A percentile compares a stretch with the other conserved stretches of the same genome.
These are phyloP conservation scores for Cubamyces lactineus DNA, from an alignment of 768 basidiomycete genomes.

Conservation along the genomic window DNA sequence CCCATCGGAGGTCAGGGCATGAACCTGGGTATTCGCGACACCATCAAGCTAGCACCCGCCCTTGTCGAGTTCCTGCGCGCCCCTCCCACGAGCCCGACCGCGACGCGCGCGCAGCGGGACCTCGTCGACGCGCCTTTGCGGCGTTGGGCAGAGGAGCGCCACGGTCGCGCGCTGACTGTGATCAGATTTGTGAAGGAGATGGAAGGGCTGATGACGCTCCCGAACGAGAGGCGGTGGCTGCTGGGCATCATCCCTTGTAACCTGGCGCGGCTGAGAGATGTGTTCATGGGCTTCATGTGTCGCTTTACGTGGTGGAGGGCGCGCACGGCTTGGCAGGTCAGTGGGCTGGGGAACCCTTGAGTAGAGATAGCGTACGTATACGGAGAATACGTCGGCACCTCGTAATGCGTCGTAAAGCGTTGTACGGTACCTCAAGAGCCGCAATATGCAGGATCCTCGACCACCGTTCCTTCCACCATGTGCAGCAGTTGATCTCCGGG, in stretches of 20 bases:
- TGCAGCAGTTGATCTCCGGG: too few species aligned
- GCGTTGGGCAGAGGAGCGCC: conserved; percentile 41
- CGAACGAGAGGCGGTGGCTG: conserved; percentile 25
- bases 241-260: conserved; percentile 32
- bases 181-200: conserved; percentile 46
- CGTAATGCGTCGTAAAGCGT: too few species aligned
- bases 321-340: conserved; percentile 32
- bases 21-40: conserved; percentile 60
- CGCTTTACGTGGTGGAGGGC: conserved; percentile 28
- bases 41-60: conserved; percentile 47
- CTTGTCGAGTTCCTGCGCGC: conserved; percentile 41
- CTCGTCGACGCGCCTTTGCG: conserved; percentile 38
- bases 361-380: too few species aligned
- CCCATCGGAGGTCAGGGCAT: conserved; percentile 61
- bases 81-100: neutral
- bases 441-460: too few species aligned
- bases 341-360: conserved; percentile 34
- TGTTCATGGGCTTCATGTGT: conserved; percentile 29
- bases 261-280: conserved; percentile 32
- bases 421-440: too few species aligned
- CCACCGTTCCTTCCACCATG: too few species aligned
- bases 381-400: too few species aligned
- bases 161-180: conserved; percentile 43
- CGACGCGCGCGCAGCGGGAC: conserved; percentile 8
- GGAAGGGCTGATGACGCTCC: conserved; percentile 31